Base-by-base conservation (phyloP, 768 basidiomycete species). In the Macrolepiota fuliginosa region DNA sequence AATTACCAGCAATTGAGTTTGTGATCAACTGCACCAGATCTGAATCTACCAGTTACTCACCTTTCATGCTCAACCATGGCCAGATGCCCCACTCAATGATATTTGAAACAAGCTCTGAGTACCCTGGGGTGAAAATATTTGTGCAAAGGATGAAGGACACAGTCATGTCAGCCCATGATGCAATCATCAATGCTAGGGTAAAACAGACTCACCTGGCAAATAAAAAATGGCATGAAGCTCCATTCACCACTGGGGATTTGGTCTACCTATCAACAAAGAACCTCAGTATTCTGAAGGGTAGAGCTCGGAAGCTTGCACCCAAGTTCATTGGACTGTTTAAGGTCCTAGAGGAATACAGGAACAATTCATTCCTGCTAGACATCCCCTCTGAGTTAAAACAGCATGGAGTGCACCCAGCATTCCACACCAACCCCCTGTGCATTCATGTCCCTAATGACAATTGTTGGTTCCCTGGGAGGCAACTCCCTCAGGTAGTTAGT, bases 381-480 rank as follows among this genome's bases (percentile, higher is more conserved):
- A 46, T 69, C 12, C 61, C 66, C 2, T 13, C 53, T 1, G 36
- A 58, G 1, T 60, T 76, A 4, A 69, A 67, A 19, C 71, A 63
- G 10, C 42, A 60, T 7, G 71, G 66, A 6, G 53, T 66, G 2
- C 61, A 67, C 29, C 59, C 65, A 39, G 58, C 66, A 11, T 78
- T 79, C 42, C 78, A 79, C 45, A 64, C 72, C 0, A 72, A 68
- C 0, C 54, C 75, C 1, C 62, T 79, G 0, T 58, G 71, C 0
- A 66, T 70, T 17, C 75, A 78, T 49, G 51, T 65, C 2, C 72
- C 72, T 0, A 77, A 76, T 56, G 73, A 77, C 57, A 73, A 77
- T 55, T n/a, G 69, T 1, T 42, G 58, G 24, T 75, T 75, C 56
- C 71, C 73, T 0, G 71, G 74, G 0, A 56, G 73, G 25, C 56